Evolutionary conservation across 2,329 filamentous ascomycete species (phyloP).

Genomic region (Penicillium sp.): DNA sequence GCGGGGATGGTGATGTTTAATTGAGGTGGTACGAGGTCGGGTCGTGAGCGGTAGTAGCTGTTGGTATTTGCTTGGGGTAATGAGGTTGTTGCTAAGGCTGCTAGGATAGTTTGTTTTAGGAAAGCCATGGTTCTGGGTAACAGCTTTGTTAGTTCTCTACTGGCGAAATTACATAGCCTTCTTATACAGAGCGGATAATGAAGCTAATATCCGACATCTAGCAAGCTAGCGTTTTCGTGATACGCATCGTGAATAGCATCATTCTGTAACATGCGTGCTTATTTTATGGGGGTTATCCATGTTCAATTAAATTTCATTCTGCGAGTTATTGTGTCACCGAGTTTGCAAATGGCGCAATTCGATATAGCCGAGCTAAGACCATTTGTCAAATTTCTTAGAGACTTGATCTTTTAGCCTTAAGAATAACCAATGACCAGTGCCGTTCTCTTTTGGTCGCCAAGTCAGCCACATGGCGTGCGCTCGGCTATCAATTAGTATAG

Average conservation of each 20-base stretch:
- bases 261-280: not conserved
- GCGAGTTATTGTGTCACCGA: not conserved
- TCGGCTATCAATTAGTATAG: not conserved
- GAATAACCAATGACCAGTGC: not conserved
- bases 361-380: not conserved
- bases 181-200: not conserved
- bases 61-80: not conserved
- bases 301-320: not conserved
- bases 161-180: not conserved
- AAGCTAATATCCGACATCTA: not conserved
- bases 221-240: not conserved
- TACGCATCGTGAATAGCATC: not conserved
- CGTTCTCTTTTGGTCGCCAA: not conserved
- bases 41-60: not conserved
- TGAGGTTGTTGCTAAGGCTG: not conserved
- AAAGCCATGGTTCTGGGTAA: not conserved
- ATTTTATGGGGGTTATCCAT: not conserved
- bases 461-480: not conserved
- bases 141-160: not conserved
- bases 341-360: not conserved
- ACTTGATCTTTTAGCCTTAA: not conserved
- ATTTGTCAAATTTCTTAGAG: not conserved
- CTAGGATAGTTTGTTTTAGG: not conserved
- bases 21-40: not conserved
- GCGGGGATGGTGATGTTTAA: slow-evolving; percentile 32